Evolutionary conservation across 257 asterid species (phyloP).

Genomic region (Solanum paucissectum): DNA sequence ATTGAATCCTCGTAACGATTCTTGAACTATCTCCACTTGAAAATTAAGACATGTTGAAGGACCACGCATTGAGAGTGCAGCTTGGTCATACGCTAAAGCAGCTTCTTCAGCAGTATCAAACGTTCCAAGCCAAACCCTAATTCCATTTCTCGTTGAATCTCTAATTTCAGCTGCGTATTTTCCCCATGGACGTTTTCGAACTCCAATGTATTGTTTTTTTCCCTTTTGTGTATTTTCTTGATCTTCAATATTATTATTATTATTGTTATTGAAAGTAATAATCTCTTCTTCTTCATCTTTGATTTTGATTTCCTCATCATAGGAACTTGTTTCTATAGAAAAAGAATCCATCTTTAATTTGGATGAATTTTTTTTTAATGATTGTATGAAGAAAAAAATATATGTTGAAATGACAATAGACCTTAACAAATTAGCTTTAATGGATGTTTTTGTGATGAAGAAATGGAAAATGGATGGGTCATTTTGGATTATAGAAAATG

Average conservation of each 20-base stretch:
- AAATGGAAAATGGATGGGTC: background rate
- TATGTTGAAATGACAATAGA: background rate
- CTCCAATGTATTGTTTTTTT: background rate
- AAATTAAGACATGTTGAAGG: background rate
- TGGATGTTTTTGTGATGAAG: background rate
- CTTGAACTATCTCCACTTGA: background rate
- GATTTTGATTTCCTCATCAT: background rate
- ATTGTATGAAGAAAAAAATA: background rate
- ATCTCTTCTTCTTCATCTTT: background rate
- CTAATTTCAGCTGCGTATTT: slow-evolving; percentile 9
- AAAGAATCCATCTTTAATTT: background rate
- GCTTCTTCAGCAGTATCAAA: slow-evolving; percentile 4
- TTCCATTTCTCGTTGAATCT: background rate
- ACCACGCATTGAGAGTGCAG: slow-evolving; percentile 1
- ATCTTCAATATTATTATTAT: background rate
- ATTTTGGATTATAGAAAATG: background rate
- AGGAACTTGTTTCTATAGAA: background rate
- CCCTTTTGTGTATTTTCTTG: background rate
- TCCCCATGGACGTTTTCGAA: slow-evolving; percentile 13
- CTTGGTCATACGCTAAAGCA: slow-evolving; percentile 10
- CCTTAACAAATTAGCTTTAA: background rate
- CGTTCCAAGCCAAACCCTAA: slow-evolving; percentile 13
- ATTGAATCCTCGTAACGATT: background rate
- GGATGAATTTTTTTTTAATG: background rate
- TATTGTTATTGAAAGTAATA: background rate